Evolutionary conservation across 2,329 filamentous ascomycete genomes (phyloP), one percentile per base, ranked within the genome.

Genomic region (Pseudocercospora fuligena): DNA sequence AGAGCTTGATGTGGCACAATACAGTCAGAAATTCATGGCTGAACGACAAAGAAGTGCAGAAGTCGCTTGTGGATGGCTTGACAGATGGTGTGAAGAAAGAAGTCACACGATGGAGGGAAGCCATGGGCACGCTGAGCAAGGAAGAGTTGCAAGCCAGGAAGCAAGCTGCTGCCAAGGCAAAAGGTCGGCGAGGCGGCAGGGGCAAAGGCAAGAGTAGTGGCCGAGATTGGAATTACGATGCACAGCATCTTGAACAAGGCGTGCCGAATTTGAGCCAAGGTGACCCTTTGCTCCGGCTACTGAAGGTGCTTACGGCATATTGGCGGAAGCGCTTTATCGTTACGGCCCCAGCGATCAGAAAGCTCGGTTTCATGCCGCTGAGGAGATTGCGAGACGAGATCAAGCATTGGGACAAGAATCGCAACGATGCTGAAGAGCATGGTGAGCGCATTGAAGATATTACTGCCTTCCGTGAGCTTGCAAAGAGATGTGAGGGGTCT

Each of bases 1-100:
- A 96, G 76, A 87, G 89, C 61, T 82, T 99, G 16, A 85, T 99
- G 66, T 97, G 91, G 85, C 94, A 98, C 77, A 98, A 98, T 75
- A 87, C 92, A 0, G 80, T 95, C 14, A 88, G 92, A 49, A 97
- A 98, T 77, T 84, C 88, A 0, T 98, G 94, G 90, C 81, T 93
- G 21, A 92, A 92, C 72, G 92, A 98, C 73, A 78, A 85, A 3
- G 87, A 91, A 68, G 84, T 96, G 0, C 92, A 95, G 68, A 88
- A 89, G 11, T 90, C 89, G 16, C 83, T 97, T 76, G 84, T 95
- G 3, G 88, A 89, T n/a, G 89, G 92, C 65, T 74, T 97, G 6
- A 86, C 91, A 0, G 83, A 87, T 0, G 86, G 86, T 5, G 82
- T 94, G 4, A 90, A 87, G 80, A 87, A 88, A 14, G 92, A 93